Evolutionary conservation across 441 rosid genomes (phyloP).

Genomic region (Gossypium davidsonii): DNA sequence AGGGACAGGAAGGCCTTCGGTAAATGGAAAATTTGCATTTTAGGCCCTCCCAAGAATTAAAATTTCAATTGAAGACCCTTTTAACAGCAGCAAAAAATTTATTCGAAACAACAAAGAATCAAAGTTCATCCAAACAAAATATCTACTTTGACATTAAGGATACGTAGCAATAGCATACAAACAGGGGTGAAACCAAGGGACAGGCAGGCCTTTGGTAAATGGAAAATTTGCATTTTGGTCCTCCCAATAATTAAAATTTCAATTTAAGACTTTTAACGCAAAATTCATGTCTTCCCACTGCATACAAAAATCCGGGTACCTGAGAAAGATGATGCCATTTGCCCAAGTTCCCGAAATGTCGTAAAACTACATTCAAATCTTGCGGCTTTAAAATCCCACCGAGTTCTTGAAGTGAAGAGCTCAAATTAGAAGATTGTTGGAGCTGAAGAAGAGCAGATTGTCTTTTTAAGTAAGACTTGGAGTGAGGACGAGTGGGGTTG

Average conservation of each 20-base stretch:
- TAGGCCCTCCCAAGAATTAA: no score
- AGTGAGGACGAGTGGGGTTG: conserved; percentile 27
- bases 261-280: no score
- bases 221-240: no score
- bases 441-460: conserved; percentile 58
- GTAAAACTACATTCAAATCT: conserved; percentile 68
- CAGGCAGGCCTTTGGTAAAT: no score
- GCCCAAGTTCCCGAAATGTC: conserved; percentile 60
- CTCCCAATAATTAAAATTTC: no score
- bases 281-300: no score
- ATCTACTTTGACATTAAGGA: neutral
- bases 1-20: no score
- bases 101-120: conserved; percentile 7
- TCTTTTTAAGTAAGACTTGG: conserved; percentile 49
- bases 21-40: no score
- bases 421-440: conserved; percentile 45
- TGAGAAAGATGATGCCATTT: conserved; percentile 64
- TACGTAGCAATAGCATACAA: neutral
- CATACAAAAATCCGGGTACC: conserved; percentile 34
- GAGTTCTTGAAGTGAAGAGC: conserved; percentile 56
- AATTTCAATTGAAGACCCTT: no score
- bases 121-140: neutral
- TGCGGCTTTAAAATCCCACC: conserved; percentile 59
- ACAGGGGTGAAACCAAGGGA: no score
- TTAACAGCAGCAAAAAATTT: conserved; percentile 33